A percentile compares a stretch with the other conserved stretches of the same genome.
phyloP scores from a whole-genome alignment of 352 stramenopile genomes.

The Pythium grandisporangium region DNA sequence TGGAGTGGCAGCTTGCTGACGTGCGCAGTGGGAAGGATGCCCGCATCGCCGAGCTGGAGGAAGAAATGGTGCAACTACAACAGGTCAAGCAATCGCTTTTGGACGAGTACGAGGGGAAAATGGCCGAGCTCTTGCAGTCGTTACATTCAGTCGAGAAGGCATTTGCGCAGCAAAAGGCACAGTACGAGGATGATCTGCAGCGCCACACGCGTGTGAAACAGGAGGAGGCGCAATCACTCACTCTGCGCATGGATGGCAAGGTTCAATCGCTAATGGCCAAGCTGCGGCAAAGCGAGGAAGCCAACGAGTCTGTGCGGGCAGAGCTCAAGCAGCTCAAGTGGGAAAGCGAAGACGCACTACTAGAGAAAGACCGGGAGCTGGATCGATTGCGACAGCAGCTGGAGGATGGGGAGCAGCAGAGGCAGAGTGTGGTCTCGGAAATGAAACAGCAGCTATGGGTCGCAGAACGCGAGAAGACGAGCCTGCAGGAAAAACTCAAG shows the following conservation, averaged over 20 bases:
- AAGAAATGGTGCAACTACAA: slow-evolving; percentile 38
- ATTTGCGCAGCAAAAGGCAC: slow-evolving; percentile 76
- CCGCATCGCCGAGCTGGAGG: slow-evolving; percentile 56
- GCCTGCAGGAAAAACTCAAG: slow-evolving; percentile 39
- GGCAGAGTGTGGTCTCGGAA: slow-evolving; percentile 22
- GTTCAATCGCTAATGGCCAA: slow-evolving; percentile 31
- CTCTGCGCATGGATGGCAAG: slow-evolving; percentile 23
- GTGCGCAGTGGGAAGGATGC: slow-evolving; percentile 40
- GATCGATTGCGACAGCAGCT: slow-evolving; percentile 34
- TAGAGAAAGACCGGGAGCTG: slow-evolving; percentile 52
- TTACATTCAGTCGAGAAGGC: slow-evolving; percentile 75
- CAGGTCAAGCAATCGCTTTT: slow-evolving; percentile 69
- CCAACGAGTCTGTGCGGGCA: slow-evolving; percentile 29
- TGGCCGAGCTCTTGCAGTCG: slow-evolving; percentile 73
- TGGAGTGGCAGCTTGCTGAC: slow-evolving; percentile 68
- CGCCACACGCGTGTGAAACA: slow-evolving; percentile 36
- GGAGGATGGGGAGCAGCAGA: slow-evolving; percentile 50
- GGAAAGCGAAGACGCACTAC: slow-evolving; percentile 44
- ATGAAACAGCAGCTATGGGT: slow-evolving; percentile 48
- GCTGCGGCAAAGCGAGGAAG: slow-evolving; percentile 39
- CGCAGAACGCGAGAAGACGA: slow-evolving; percentile 27
- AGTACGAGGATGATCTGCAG: slow-evolving; percentile 66
- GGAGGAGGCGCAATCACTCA: slow-evolving; percentile 5
- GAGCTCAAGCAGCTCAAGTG: slow-evolving; percentile 57
- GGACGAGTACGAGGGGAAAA: slow-evolving; percentile 82